A percentile compares a stretch with the other conserved stretches of the same genome.
Evolutionary conservation across 2,329 filamentous ascomycete genomes (phyloP).

Genomic region (Allantophomopsis lycopodina): DNA sequence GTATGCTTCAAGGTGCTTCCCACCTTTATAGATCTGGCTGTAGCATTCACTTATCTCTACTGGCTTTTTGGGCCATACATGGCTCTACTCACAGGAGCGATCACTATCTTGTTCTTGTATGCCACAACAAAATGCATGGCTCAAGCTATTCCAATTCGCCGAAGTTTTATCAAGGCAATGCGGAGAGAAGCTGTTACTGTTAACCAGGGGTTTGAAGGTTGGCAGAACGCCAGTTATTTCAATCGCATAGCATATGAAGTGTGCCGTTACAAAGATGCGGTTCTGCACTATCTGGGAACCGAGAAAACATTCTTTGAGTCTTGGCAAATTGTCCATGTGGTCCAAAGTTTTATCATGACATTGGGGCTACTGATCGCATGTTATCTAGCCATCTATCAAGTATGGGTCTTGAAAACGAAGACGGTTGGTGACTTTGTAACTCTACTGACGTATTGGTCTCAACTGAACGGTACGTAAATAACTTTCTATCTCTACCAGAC

Average conservation of each 20-base stretch:
- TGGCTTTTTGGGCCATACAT: constrained; percentile 49
- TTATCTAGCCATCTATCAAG: constrained; percentile 37
- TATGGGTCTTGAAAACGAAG: constrained; percentile 28
- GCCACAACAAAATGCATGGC: constrained; percentile 24
- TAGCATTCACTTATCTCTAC: constrained; percentile 48
- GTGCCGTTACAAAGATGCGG: constrained; percentile 27
- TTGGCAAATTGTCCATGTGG: constrained; percentile 19
- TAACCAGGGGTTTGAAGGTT: constrained; percentile 22
- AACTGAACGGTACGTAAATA: constrained; percentile 23
- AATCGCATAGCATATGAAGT: constrained; percentile 40
- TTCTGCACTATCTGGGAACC: constrained; percentile 22
- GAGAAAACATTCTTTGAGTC: constrained; percentile 20
- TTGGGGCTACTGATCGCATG: constrained; percentile 32
- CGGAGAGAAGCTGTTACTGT: constrained; percentile 21
- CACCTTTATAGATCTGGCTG: constrained; percentile 43
- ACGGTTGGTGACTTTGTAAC: constrained; percentile 49
- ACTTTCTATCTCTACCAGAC: constrained; percentile 4
- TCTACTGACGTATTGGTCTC: constrained; percentile 49
- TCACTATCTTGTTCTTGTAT: constrained; percentile 36
- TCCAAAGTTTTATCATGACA: constrained; percentile 31
- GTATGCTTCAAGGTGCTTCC: constrained; percentile 46
- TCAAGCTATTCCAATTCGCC: constrained; percentile 17
- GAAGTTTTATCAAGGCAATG: constrained; percentile 17
- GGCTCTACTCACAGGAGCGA: constrained; percentile 31
- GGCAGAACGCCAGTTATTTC: constrained; percentile 30